Conservation (phyloP, 108 stramenopile genomes). For the Fistulifera pelliculosa region DNA sequence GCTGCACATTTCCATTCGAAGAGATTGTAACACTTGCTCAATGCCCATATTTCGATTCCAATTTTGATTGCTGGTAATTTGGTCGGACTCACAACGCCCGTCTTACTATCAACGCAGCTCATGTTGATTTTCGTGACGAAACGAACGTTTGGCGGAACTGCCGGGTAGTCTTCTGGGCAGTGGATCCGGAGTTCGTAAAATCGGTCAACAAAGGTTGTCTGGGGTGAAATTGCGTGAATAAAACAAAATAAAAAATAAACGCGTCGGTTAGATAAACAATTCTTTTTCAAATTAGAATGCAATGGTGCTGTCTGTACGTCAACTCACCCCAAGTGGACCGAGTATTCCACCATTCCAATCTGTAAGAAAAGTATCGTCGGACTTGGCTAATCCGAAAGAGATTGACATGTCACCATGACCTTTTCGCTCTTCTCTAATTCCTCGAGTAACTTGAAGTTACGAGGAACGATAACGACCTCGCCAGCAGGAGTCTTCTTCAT, state of each 20-base stretch:
- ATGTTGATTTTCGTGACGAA: slow-evolving; percentile 94
- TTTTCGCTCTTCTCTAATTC: slow-evolving; percentile 95
- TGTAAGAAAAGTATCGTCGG: slow-evolving; percentile 89
- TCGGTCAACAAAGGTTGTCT: slow-evolving; percentile 90
- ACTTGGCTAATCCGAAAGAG: slow-evolving; percentile 88
- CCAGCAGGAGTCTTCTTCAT: slow-evolving; percentile 80
- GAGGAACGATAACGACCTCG: slow-evolving; percentile 87
- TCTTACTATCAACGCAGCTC: slow-evolving; percentile 81
- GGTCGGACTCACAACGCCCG: slow-evolving; percentile 49
- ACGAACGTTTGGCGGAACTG: slow-evolving; percentile 76
- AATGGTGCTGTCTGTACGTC: background rate
- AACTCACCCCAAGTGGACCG: slow-evolving; percentile 84
- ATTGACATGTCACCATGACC: slow-evolving; percentile 88
- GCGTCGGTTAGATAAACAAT: background rate
- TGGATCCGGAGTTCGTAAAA: slow-evolving; percentile 88
- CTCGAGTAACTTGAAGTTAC: slow-evolving; percentile 98
- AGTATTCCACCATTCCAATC: slow-evolving; percentile 96
- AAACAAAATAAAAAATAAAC: background rate
- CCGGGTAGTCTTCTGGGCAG: slow-evolving; percentile 90
- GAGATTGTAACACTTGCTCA: slow-evolving; percentile 61
- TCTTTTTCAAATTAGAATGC: background rate
- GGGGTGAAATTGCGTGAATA: slow-evolving; percentile 6
- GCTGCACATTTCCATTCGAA: slow-evolving; percentile 72
- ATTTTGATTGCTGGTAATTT: slow-evolving; percentile 72
- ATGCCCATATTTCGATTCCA: slow-evolving; percentile 90